A percentile compares a stretch with the other conserved stretches of the same genome.
These are phyloP conservation scores for Lentinula aciculospora DNA, from an alignment of 768 basidiomycete species.

Conservation along the genomic window DNA sequence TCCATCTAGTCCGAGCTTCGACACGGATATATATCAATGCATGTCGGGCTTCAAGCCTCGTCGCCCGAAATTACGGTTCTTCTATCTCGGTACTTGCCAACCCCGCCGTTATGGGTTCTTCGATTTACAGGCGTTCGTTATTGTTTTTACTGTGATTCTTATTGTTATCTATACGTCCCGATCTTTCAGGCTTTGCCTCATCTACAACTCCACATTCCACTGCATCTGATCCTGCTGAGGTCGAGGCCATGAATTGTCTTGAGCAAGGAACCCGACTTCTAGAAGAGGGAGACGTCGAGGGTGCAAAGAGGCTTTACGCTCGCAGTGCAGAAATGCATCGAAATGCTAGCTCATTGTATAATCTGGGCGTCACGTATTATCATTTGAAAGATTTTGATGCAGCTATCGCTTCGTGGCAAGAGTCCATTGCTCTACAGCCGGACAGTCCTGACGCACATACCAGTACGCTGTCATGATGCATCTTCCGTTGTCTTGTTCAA, in stretches of 20 bases:
- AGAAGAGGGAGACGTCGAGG: constrained; percentile 81
- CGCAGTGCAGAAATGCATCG: constrained; percentile 78
- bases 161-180: neutral
- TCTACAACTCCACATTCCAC: constrained; percentile 80
- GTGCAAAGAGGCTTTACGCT: constrained; percentile 70
- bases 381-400: constrained; percentile 88
- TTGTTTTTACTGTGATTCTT: neutral
- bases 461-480: constrained; percentile 42
- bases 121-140: neutral
- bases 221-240: constrained; percentile 75
- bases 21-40: neutral
- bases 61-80: neutral
- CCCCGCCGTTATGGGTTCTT: neutral
- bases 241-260: constrained; percentile 71
- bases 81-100: neutral
- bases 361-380: constrained; percentile 85
- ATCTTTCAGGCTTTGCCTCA: constrained; percentile 64
- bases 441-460: constrained; percentile 84
- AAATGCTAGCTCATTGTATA: constrained; percentile 78
- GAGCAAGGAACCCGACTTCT: constrained; percentile 81
- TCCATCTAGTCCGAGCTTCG: neutral
- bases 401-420: constrained; percentile 83
- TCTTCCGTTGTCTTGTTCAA: constrained; percentile 9
- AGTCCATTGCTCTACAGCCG: constrained; percentile 76
- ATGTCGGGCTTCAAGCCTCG: constrained; percentile 13